Evolutionary conservation across 306 rosid species (phyloP), one percentile per base, ranked within the genome.

Genomic region (Erythrophleum fordii): DNA sequence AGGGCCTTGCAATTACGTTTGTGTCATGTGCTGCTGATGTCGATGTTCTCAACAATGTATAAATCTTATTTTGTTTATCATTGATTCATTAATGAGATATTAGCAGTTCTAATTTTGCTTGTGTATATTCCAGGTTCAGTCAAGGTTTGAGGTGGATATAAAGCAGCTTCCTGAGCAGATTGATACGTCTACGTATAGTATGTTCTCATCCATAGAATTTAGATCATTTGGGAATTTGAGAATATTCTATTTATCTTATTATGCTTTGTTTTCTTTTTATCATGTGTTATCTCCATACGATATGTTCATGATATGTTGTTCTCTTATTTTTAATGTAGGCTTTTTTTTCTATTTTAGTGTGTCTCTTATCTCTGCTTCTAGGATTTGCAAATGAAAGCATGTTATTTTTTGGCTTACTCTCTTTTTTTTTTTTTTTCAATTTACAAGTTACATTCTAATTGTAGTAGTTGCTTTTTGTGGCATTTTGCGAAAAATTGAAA

Each of bases 151-250:
- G 86, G 97, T 93, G 70, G 99, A 95, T 83, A 95, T 95, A 76
- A 91, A 95, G 85, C 97, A 91, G 90, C 95, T 95, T 55, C 99
- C 99, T 31, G 99, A 95, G 89, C 97, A 95, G 89, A 95, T 95
- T 56, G 99, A 95, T 82, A 95, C 99, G 14, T 88, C 97, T 58
- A 93, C 99, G 42, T 95, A 95, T 81, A 95, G 99, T 95, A 91
- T 39, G 99, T 86, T 75, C 29, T 75, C 73, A 65, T 45, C 26
- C 35, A n/a, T 34, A 34, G 28, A 56, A 53, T 61, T 61, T 35
- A 34, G 31, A 41, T 76, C 61, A n/a, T 73, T 35, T 18, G 39
- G 31, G n/a, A 23, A 17, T 44, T 23, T 77, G 51, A 4, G 12
- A 8, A 17, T 77, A 10, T 18, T 78, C 12, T 52, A 14, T 73